Base-by-base conservation (phyloP, 1,284 basidiomycete genomes). In the Microbotryum scabiosae region DNA sequence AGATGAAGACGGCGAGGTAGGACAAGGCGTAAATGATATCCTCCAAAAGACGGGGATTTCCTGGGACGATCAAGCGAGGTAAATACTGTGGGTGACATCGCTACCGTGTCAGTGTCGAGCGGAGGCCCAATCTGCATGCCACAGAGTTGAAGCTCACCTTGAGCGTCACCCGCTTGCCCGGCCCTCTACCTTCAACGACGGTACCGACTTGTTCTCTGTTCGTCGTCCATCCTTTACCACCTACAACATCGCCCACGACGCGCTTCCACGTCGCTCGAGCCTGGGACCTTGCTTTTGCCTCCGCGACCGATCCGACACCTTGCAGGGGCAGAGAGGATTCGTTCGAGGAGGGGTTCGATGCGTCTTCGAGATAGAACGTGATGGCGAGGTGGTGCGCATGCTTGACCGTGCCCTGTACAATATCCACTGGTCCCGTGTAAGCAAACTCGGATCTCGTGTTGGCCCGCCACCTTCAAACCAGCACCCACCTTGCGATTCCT, bases 1-100 rank as follows among this genome's bases (percentile, higher is more conserved):
- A 90, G 26, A 82, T 78, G 69, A 88, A 81, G 71, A 97, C 87
- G 44, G 84, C 79, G 30, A 84, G 75, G 76, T 97, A 97, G 23
- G 88, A 86, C 25, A 86, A 70, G 69, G 86, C 86, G 57, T 93
- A 79, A 70, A 90, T 84, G 2, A 82, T 78, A 16, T 70, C 63
- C 51, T 56, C 70, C 58, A 67, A 57, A 1, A 58, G 61, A 2
- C 66, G 64, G 5, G 64, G 63, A 30, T 67, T 61, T 2, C 55
- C 53, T 2, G 58, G 56, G 18, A 67, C 63, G 23, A 45, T 54
- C 3, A 69, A 60, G 4, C 65, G 63, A 1, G 69, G 66, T 5
- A 66, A 60, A 51, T 64, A 65, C 61, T 70, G 61, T 46, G 32
- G 46, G 50, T 4, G 32, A 32, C 32, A 25, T 32, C 9, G 48